Evolutionary conservation across 768 basidiomycete genomes (phyloP).

Genomic region (Lactarius sanguifluus): DNA sequence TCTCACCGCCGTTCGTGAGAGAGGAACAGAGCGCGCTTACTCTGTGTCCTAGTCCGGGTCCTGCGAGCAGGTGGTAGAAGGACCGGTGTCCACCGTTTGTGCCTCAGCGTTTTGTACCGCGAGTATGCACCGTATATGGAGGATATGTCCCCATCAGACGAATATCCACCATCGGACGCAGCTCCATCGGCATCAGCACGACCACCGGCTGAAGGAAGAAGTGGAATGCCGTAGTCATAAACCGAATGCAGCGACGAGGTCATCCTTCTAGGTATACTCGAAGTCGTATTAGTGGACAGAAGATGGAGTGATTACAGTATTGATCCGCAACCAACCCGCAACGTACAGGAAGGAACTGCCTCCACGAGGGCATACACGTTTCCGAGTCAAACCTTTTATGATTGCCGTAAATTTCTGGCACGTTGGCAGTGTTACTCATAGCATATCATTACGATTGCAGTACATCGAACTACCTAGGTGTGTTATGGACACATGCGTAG

Average conservation of each 20-base stretch:
- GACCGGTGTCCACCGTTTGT: no score
- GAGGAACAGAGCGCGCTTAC: not conserved
- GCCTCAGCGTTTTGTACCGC: not conserved
- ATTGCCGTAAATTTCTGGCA: not conserved
- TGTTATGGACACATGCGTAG: not conserved
- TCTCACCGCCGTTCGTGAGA: not conserved
- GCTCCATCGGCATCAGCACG: not conserved
- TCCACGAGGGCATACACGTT: not conserved
- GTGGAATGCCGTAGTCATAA: not conserved
- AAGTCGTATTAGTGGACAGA: not conserved
- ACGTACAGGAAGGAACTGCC: not conserved
- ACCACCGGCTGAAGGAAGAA: not conserved
- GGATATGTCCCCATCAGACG: not conserved
- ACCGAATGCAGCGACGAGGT: no score
- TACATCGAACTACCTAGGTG: conserved; percentile 20
- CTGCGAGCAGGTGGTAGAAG: not conserved
- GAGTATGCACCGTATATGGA: conserved; percentile 7
- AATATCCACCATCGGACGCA: conserved; percentile 2
- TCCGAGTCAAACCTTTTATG: not conserved
- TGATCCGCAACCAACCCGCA: no score
- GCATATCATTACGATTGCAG: conserved; percentile 9
- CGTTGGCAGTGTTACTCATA: not conserved
- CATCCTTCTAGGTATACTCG: not conserved
- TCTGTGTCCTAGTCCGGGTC: not conserved
- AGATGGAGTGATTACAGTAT: not conserved